phyloP scores from a whole-genome alignment of 768 basidiomycete species.

The Lyophyllum atratum region DNA sequence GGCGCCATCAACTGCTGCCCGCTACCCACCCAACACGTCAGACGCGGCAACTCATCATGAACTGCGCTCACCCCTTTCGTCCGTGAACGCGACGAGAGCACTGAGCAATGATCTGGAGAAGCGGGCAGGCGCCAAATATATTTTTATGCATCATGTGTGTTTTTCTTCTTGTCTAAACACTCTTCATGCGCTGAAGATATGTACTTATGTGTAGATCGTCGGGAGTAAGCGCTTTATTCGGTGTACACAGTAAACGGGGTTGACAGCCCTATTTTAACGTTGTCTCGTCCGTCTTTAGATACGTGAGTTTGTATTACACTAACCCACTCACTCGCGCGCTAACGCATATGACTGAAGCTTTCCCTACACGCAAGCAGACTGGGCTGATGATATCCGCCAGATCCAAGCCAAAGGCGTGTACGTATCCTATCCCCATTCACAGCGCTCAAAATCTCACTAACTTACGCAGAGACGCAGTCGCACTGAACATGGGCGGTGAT shows the following conservation, averaged over 20 bases:
- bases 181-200: not conserved
- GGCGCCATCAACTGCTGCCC: not conserved
- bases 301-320: slow-evolving; percentile 32
- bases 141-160: slow-evolving; percentile 54
- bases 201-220: slow-evolving; percentile 35
- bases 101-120: slow-evolving; percentile 23
- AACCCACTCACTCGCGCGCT: not conserved
- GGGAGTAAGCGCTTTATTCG: slow-evolving; percentile 38
- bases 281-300: slow-evolving; percentile 26
- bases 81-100: not conserved
- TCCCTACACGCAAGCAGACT: slow-evolving; percentile 38
- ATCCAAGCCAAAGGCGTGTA: slow-evolving; percentile 46
- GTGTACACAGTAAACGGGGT: not conserved
- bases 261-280: not conserved
- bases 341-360: slow-evolving; percentile 29
- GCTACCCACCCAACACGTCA: not conserved
- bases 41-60: not conserved
- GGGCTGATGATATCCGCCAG: slow-evolving; percentile 42
- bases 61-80: not conserved
- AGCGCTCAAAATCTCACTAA: slow-evolving; percentile 8
- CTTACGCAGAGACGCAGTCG: slow-evolving; percentile 56
- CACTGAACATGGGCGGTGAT: slow-evolving; percentile 61
- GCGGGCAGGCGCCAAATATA: slow-evolving; percentile 47
- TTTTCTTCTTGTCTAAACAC: not conserved
- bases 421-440: slow-evolving; percentile 14